Base-by-base conservation (phyloP, 208 protist genomes). In the Trypanosoma conorhini region DNA sequence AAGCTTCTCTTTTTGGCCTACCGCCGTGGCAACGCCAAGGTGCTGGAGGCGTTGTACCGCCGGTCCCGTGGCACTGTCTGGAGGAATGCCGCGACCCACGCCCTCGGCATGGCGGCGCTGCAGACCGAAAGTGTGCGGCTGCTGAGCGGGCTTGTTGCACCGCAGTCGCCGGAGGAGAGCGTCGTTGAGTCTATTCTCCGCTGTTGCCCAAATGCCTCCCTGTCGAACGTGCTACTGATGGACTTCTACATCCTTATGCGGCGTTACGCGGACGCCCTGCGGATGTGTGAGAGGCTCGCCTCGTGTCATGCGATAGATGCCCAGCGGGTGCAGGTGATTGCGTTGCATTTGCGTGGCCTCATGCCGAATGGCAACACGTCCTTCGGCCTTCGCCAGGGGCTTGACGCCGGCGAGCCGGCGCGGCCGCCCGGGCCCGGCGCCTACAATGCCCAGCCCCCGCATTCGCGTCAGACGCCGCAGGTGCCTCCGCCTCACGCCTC, bases 231-330 rank as follows among this genome's bases (percentile, higher is more conserved):
- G 38, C 56, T 87, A 56, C 77, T 85, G 0, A 71, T 90, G 58
- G 66, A 79, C 31, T 93, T 89, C 51, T 89, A 91, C 70, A 80
- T 86, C 55, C 75, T 91, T 9, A 78, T 82, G 63, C 88, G 82
- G 60, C 82, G 88, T 38, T 93, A 88, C 72, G 80, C 80, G 24
- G 88, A 93, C 21, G 85, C 88, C 2, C 62, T 89, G 44, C 58
- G 72, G 13, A 76, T 87, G 52, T 90, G 85, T 64, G 67, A 77
- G 22, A 26, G 73, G 5, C 75, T 86, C 35, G 72, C 76, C 2
- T 63, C 66, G 48, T 62, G 70, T 13, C 64, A 76, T 42, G 58
- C 77, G 0, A 77, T 74, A 21, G 82, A 83, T 44, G 83, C 76
- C n/a, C 85, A 93, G 73, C 82, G 74, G n/a, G 57, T 83, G 46